Percentiles rank a stretch among this genome's conserved stretches.
Evolutionary conservation across 345 rosid genomes (phyloP).

Genomic region (Eucalyptus cloeziana): DNA sequence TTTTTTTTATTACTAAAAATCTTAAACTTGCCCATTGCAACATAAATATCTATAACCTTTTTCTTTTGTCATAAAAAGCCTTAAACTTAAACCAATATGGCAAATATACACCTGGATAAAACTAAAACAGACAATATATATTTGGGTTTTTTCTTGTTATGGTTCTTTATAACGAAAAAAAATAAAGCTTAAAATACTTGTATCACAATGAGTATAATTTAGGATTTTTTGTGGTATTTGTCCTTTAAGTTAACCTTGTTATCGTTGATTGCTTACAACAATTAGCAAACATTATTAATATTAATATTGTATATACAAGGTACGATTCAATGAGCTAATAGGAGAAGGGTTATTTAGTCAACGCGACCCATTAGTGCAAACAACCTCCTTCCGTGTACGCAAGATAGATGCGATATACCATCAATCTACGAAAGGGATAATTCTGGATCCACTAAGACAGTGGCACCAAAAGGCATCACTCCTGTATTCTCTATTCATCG

Average conservation of each 20-base stretch:
- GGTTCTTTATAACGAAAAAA: neutral
- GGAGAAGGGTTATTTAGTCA: neutral
- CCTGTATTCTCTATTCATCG: neutral
- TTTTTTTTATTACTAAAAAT: too few relatives aligned
- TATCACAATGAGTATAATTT: neutral
- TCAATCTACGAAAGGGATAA: neutral
- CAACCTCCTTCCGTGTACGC: neutral
- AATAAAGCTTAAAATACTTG: too few relatives aligned
- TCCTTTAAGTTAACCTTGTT: neutral
- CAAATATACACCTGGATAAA: neutral
- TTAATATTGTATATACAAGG: neutral
- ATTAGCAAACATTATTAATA: neutral
- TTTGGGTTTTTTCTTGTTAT: neutral
- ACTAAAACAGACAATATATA: too few relatives aligned
- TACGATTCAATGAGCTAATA: neutral
- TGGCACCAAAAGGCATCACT: neutral
- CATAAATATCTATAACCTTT: neutral
- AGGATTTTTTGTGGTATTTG: too few relatives aligned
- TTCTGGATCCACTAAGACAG: neutral
- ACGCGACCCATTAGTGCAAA: neutral
- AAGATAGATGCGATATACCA: neutral
- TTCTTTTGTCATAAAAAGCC: neutral
- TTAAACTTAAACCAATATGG: neutral
- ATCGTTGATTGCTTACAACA: neutral
- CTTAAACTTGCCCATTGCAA: too few relatives aligned